Evolutionary conservation across 2,329 filamentous ascomycete genomes (phyloP).

Genomic region (Alternaria hordeiaustralica): DNA sequence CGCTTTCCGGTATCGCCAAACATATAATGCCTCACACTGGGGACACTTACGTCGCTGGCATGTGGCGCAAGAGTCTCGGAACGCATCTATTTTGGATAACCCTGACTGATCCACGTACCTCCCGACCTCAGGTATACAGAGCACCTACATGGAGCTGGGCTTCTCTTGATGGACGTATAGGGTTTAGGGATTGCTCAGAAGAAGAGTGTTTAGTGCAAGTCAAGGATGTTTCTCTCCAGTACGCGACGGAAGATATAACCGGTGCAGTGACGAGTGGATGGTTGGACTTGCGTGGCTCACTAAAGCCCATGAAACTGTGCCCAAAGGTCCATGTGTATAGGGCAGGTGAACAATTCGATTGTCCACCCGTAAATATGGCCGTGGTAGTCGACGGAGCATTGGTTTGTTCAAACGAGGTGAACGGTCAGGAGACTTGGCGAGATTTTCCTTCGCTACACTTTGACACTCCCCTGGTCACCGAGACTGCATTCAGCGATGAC

Average conservation of each 20-base stretch:
- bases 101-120: background rate
- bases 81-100: background rate
- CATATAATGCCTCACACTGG: background rate
- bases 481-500: background rate
- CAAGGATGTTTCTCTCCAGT: slow-evolving; percentile 3
- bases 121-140: slow-evolving; percentile 6
- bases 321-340: background rate
- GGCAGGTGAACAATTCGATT: background rate
- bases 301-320: background rate
- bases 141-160: slow-evolving; percentile 23
- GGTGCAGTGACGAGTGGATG: slow-evolving; percentile 12
- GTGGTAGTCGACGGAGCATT: background rate
- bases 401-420: background rate
- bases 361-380: background rate
- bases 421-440: background rate
- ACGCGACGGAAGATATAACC: slow-evolving; percentile 12
- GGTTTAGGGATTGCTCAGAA: background rate
- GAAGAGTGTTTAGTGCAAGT: background rate
- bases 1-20: slow-evolving; percentile 19
- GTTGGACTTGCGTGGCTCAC: slow-evolving; percentile 6
- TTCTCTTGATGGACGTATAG: slow-evolving; percentile 7
- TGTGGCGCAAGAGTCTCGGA: slow-evolving; percentile 14
- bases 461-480: background rate
- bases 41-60: slow-evolving; percentile 14
- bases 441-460: background rate